A percentile compares a stretch with the other conserved stretches of the same genome.
Conservation (phyloP, 176 grass and related monocot genomes). For the Poa pratensis region DNA sequence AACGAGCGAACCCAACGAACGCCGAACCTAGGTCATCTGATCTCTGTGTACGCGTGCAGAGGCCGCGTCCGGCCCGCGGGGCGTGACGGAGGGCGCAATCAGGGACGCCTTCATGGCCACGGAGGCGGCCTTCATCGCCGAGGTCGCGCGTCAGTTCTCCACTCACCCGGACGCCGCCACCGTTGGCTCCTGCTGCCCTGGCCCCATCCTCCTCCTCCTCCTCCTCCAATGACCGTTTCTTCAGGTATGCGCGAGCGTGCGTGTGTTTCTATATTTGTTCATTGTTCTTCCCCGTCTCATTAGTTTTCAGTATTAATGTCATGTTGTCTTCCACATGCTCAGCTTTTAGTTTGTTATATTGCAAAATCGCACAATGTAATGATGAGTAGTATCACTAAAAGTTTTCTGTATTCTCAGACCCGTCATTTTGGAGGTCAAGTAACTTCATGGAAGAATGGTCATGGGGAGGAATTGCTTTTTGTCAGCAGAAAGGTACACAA, state of each 20-base stretch:
- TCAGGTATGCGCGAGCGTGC: no score
- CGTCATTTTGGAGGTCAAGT: constrained; percentile 79
- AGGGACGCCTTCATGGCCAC: constrained; percentile 72
- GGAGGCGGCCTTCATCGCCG: constrained; percentile 69
- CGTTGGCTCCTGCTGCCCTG: constrained; percentile 67
- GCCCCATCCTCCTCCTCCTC: no score
- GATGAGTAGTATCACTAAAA: constrained; percentile 15
- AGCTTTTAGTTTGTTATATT: not conserved
- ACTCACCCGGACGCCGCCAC: constrained; percentile 81
- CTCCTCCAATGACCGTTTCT: no score
- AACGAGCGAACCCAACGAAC: not conserved
- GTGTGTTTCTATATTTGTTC: not conserved
- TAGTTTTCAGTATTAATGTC: not conserved
- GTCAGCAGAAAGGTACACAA: constrained; percentile 69
- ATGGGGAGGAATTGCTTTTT: constrained; percentile 80
- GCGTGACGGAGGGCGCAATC: constrained; percentile 56
- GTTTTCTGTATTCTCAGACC: constrained; percentile 38
- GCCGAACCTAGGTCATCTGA: constrained; percentile 18
- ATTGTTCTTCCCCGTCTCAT: not conserved
- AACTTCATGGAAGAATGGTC: constrained; percentile 81
- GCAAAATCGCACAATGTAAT: not conserved
- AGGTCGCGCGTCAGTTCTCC: constrained; percentile 58
- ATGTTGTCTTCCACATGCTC: not conserved
- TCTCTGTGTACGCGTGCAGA: constrained; percentile 51
- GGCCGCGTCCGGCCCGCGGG: constrained; percentile 53